Evolutionary conservation across 495 filamentous ascomycete species (phyloP).

Genomic region (Penicillium pancosmium): DNA sequence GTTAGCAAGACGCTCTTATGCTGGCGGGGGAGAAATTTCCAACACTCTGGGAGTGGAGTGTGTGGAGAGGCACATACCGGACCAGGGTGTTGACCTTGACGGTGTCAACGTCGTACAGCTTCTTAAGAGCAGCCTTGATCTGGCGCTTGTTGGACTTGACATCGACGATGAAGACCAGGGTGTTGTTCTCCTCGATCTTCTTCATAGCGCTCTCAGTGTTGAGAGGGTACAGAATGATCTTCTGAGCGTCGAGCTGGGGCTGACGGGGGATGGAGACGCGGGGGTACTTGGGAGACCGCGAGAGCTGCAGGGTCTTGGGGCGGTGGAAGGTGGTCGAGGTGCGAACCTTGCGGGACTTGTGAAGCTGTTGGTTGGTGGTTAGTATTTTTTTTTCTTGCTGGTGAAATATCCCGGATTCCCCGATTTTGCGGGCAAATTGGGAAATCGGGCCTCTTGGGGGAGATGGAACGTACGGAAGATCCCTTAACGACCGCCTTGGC

Average conservation of each 20-base stretch:
- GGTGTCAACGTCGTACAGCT: conserved; percentile 96
- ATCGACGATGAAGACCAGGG: conserved; percentile 97
- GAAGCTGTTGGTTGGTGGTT: conserved; percentile 30
- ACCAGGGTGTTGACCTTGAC: conserved; percentile 99
- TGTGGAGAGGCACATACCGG: conserved; percentile 59
- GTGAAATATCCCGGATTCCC: background rate
- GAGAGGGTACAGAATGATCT: conserved; percentile 80
- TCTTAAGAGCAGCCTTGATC: conserved; percentile 98
- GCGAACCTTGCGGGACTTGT: conserved; percentile 92
- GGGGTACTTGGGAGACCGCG: conserved; percentile 93
- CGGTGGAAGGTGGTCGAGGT: conserved; percentile 95
- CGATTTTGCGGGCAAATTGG: conserved; percentile 16
- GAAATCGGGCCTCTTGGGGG: no score
- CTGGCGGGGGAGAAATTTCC: no score
- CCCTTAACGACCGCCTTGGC: conserved; percentile 92
- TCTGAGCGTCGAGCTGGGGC: conserved; percentile 90
- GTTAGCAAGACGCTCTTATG: background rate
- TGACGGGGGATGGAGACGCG: conserved; percentile 90
- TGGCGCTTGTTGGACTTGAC: conserved; percentile 99
- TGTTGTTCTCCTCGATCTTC: conserved; percentile 99
- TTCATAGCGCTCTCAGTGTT: conserved; percentile 99
- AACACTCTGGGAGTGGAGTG: no score
- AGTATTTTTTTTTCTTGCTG: conserved; percentile 9
- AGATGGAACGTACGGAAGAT: conserved; percentile 58
- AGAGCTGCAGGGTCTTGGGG: conserved; percentile 89